A percentile compares a stretch with the other conserved stretches of the same genome.
These are phyloP conservation scores for Suillus alpinus DNA, from an alignment of 768 basidiomycete genomes.

Conservation along the genomic window DNA sequence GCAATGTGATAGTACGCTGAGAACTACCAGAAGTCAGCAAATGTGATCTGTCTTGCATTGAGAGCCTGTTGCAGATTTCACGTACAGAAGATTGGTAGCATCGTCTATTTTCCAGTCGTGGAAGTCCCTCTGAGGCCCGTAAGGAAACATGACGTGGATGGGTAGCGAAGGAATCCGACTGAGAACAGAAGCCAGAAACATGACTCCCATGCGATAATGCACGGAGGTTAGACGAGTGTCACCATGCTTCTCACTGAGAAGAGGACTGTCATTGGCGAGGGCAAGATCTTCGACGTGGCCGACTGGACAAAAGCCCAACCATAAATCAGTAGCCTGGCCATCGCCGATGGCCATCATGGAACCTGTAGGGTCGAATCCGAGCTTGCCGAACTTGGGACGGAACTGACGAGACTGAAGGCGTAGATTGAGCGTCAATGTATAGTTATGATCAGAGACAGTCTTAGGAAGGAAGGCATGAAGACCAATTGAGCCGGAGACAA, in stretches of 20 bases:
- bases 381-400: neutral
- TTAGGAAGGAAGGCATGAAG: neutral
- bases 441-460: neutral
- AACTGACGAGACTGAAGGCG: neutral
- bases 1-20: neutral
- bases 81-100: neutral
- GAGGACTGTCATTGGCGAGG: neutral
- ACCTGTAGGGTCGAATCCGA: neutral
- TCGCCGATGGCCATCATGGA: neutral
- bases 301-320: neutral
- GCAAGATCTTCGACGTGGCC: neutral
- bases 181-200: neutral
- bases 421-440: neutral
- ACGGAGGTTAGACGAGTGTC: neutral
- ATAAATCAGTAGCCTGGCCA: neutral
- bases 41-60: too few relatives aligned
- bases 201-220: neutral
- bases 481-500: accelerated
- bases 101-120: neutral
- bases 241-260: neutral
- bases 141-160: neutral
- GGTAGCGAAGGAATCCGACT: neutral
- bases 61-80: too few relatives aligned
- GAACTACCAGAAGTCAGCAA: neutral
- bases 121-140: neutral